phyloP scores from a whole-genome alignment of 1,284 basidiomycete genomes.

The Naganishia sp. region DNA sequence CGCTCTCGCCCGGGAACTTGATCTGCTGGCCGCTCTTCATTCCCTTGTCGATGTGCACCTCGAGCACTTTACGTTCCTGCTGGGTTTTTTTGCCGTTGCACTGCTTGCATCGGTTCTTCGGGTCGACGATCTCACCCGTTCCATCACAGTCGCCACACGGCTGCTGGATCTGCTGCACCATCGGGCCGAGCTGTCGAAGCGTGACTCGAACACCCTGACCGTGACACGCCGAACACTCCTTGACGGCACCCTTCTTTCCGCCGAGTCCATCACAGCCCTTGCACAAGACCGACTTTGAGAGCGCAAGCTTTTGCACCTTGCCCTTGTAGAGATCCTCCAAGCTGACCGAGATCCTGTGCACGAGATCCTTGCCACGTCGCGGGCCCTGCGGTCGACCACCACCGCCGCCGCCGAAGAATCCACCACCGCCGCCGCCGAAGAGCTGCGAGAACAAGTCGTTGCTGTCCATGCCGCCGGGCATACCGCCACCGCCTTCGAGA shows the following conservation, averaged over 20 bases:
- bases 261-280: constrained; percentile 92
- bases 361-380: constrained; percentile 97
- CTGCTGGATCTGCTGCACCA: constrained; percentile 99
- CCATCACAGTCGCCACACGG: constrained; percentile 91
- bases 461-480: constrained; percentile 82
- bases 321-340: constrained; percentile 98
- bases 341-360: constrained; percentile 92
- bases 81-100: constrained; percentile 96
- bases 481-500: constrained; percentile 71
- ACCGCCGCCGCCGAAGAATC: constrained; percentile 65
- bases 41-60: constrained; percentile 99
- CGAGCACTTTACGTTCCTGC: constrained; percentile 95
- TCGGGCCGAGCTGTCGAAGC: constrained; percentile 90
- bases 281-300: constrained; percentile 95
- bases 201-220: constrained; percentile 92
- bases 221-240: constrained; percentile 73
- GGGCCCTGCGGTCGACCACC: constrained; percentile 64
- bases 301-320: constrained; percentile 95
- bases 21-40: constrained; percentile 99
- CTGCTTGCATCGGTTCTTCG: constrained; percentile 86
- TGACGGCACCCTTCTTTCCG: constrained; percentile 94
- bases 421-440: constrained; percentile 72
- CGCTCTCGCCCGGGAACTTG: constrained; percentile 90
- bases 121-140: constrained; percentile 89
- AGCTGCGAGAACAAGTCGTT: constrained; percentile 98